Evolutionary conservation across 768 basidiomycete genomes (phyloP).

Genomic region (Phylloporus arenicola): DNA sequence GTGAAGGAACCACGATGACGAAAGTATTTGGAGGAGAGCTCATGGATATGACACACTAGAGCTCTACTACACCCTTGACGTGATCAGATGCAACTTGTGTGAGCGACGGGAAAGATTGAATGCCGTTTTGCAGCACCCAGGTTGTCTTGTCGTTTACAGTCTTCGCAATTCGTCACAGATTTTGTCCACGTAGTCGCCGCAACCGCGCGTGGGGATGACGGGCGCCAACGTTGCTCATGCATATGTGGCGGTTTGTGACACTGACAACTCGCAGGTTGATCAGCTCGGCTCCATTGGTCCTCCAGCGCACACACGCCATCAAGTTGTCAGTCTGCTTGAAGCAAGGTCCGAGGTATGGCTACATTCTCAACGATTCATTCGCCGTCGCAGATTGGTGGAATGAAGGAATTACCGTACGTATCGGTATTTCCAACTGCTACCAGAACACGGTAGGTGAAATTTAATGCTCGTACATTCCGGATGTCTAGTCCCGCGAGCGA

Average conservation of each 20-base stretch:
- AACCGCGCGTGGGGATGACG: background rate
- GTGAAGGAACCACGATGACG: slow-evolving; percentile 40
- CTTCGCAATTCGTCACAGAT: background rate
- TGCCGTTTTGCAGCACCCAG: slow-evolving; percentile 2
- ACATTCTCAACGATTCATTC: background rate
- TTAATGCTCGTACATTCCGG: slow-evolving; percentile 4
- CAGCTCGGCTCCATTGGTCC: background rate
- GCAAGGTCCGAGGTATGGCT: background rate
- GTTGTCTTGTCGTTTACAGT: background rate
- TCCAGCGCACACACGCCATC: background rate
- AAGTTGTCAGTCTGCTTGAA: background rate
- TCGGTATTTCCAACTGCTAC: slow-evolving; percentile 8
- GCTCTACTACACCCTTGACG: slow-evolving; percentile 21
- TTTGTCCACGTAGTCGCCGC: slow-evolving; percentile 16
- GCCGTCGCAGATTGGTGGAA: background rate
- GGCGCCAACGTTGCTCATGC: background rate
- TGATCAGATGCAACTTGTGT: slow-evolving; percentile 13
- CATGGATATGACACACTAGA: slow-evolving; percentile 43
- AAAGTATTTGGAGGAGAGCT: slow-evolving; percentile 36
- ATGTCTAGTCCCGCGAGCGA: slow-evolving; percentile 19
- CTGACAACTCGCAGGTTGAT: too few species aligned
- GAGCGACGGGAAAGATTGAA: slow-evolving; percentile 9
- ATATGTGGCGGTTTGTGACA: too few species aligned
- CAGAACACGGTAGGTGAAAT: slow-evolving; percentile 7
- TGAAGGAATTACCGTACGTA: slow-evolving; percentile 9